Base-by-base conservation (phyloP, 2,329 filamentous ascomycete species). In the Aspergillus fumigatiaffinis region DNA sequence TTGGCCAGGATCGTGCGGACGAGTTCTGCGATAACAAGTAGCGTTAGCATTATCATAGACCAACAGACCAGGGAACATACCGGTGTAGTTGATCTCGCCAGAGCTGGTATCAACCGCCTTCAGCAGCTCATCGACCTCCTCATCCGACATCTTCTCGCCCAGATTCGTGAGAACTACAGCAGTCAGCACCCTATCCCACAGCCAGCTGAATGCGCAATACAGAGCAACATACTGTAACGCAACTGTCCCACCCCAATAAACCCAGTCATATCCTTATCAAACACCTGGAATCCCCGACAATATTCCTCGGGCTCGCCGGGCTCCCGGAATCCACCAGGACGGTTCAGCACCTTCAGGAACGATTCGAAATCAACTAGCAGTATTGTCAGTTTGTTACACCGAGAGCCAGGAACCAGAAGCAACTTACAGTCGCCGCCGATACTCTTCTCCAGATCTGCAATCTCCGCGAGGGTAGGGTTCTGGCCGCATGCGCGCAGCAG, bases 61-160 rank as follows among this genome's bases (percentile, higher is more conserved):
- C n/a, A n/a, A n/a, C n/a, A n/a, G n/a, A n/a, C n/a, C n/a, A n/a
- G n/a, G n/a, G n/a, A n/a, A 75, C 87, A 63, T 82, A 94, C 91
- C 92, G 65, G 89, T 92, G 77, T 99, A 99, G 82, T 97, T 96
- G 77, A 99, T 91, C 84, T 97, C 92, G 67, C 93, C 92, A 55
- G 89, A 93, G 78, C 89, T 94, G 60, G 92, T 96, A 75, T 99
- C 94, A 64, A 97, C 93, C 0, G 92, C 92, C 87, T 97, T 99
- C 76, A 99, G 87, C 73, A 99, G 84, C 84, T 99, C 94, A 76
- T 97, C 93, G 51, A 99, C 94, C 82, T 99, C 94, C 63, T 97
- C 94, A 70, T 99, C 93, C 60, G 89, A 91, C 92, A 99, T 97
- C 84, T 97, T 97, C 87, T 99, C 94, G 70, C 94, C 94, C 69